Evolutionary conservation across 192 early-diverging fungal genomes (phyloP).

Genomic region (Thoreauomyces humboldtii): DNA sequence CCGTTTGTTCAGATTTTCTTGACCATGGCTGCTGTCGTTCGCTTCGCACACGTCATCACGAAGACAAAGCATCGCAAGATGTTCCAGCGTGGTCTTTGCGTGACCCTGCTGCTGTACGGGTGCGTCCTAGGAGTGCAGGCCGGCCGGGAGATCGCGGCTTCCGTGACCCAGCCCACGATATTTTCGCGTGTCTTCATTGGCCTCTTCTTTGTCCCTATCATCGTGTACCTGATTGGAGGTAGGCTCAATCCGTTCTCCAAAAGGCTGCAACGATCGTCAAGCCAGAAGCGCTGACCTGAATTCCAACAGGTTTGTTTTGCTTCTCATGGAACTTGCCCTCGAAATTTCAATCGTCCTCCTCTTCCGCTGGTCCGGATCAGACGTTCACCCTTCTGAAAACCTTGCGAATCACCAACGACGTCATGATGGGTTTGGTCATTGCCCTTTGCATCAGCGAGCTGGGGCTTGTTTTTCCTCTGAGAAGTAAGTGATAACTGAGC

Average conservation of each 20-base stretch:
- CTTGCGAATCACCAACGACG: constrained; percentile 14
- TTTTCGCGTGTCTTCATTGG: constrained; percentile 7
- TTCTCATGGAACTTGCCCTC: constrained; percentile 26
- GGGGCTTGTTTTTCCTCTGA: constrained; percentile 7
- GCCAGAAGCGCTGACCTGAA: too few species aligned
- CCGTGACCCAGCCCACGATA: background rate
- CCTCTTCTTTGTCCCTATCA: constrained; percentile 10
- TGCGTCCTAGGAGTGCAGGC: constrained; percentile 1
- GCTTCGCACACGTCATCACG: constrained; percentile 13
- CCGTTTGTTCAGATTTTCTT: constrained; percentile 1
- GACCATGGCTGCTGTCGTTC: constrained; percentile 14
- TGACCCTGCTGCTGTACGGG: background rate
- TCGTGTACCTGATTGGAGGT: constrained; percentile 17
- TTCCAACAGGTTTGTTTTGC: constrained; percentile 25
- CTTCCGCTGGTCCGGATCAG: too few species aligned
- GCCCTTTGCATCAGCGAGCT: constrained; percentile 7
- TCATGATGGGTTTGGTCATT: constrained; percentile 22
- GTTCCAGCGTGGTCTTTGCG: background rate
- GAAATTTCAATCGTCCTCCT: too few species aligned
- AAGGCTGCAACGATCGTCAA: too few species aligned
- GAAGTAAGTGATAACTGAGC: constrained; percentile 6
- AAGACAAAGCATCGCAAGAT: background rate
- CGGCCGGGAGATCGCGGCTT: constrained; percentile 7
- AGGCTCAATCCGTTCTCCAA: too few species aligned
- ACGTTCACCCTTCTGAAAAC: constrained; percentile 9